A percentile compares a stretch with the other conserved stretches of the same genome.
phyloP scores from a whole-genome alignment of 148 eudicot species.

The Dianthus caryophyllus region DNA sequence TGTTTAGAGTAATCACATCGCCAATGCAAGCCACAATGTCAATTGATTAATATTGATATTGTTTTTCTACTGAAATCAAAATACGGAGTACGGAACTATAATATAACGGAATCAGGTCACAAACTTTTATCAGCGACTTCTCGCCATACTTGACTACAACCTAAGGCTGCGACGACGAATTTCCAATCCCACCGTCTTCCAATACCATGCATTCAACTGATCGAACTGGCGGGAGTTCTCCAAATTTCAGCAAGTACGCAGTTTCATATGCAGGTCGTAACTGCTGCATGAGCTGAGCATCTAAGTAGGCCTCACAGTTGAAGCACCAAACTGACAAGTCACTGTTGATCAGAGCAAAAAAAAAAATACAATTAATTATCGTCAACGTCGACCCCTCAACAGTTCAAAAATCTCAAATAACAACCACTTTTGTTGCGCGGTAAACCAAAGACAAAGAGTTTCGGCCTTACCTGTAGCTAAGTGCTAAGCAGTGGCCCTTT shows the following conservation, averaged over 20 bases:
- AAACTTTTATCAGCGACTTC: not conserved
- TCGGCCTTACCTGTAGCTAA: slow-evolving; percentile 71
- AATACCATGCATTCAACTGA: slow-evolving; percentile 32
- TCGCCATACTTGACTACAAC: not conserved
- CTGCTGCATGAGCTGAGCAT: slow-evolving; percentile 64
- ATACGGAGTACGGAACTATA: too few relatives aligned
- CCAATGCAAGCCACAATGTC: too few relatives aligned
- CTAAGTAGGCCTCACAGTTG: slow-evolving; percentile 78
- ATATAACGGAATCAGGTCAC: not conserved
- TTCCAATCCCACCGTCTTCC: slow-evolving; percentile 25
- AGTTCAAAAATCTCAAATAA: not conserved
- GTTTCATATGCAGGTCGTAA: slow-evolving; percentile 71
- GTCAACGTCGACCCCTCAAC: not conserved
- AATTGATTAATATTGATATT: too few relatives aligned
- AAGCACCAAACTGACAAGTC: slow-evolving; percentile 97
- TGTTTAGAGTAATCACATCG: too few relatives aligned
- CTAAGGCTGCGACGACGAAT: slow-evolving; percentile 2
- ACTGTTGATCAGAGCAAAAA: slow-evolving; percentile 35
- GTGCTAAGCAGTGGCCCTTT: slow-evolving; percentile 57
- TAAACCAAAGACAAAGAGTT: not conserved
- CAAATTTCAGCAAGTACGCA: slow-evolving; percentile 78
- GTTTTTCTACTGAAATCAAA: too few relatives aligned
- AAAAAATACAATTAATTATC: not conserved
- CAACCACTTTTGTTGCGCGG: not conserved
- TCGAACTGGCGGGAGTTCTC: slow-evolving; percentile 60